Conservation (phyloP, 2,329 filamentous ascomycete species). For the Neophaeococcomyces aloes region DNA sequence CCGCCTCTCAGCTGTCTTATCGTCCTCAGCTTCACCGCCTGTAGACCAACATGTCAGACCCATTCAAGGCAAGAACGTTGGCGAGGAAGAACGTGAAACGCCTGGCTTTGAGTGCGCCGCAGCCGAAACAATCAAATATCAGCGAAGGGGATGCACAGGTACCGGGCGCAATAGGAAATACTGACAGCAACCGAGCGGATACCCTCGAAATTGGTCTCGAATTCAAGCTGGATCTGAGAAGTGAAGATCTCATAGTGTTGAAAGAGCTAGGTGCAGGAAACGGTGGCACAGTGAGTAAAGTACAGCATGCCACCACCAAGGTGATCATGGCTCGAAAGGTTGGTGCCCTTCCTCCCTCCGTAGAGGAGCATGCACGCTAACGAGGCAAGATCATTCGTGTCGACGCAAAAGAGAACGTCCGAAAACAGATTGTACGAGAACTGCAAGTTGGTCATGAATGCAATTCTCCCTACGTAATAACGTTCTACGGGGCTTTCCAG, state of each 20-base stretch:
- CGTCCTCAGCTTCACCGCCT: conserved; percentile 17
- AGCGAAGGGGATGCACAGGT: conserved; percentile 60
- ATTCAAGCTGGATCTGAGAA: conserved; percentile 84
- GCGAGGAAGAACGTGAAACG: conserved; percentile 99
- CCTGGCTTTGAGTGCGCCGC: conserved; percentile 70
- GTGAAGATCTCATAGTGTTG: conserved; percentile 82
- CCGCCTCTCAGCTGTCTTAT: not conserved
- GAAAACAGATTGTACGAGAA: conserved; percentile 92
- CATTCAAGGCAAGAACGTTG: conserved; percentile 64
- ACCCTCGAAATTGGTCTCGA: conserved; percentile 93
- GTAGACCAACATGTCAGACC: conserved; percentile 45
- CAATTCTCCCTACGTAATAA: conserved; percentile 93
- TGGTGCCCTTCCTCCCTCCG: conserved; percentile 13
- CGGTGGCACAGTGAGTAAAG: conserved; percentile 96
- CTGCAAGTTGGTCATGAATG: conserved; percentile 98
- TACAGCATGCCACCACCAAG: conserved; percentile 86
- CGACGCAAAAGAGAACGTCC: conserved; percentile 92
- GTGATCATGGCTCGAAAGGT: conserved; percentile 98
- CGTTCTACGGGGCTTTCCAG: conserved; percentile 93
- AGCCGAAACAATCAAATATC: conserved; percentile 60
- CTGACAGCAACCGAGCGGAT: conserved; percentile 51
- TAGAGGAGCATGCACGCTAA: not conserved
- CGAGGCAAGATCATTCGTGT: conserved; percentile 60
- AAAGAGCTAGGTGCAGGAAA: conserved; percentile 95
- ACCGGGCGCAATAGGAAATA: conserved; percentile 49